These are phyloP conservation scores for Aspergillus melleus DNA, from an alignment of 2,329 filamentous ascomycete species.

Conservation along the genomic window DNA sequence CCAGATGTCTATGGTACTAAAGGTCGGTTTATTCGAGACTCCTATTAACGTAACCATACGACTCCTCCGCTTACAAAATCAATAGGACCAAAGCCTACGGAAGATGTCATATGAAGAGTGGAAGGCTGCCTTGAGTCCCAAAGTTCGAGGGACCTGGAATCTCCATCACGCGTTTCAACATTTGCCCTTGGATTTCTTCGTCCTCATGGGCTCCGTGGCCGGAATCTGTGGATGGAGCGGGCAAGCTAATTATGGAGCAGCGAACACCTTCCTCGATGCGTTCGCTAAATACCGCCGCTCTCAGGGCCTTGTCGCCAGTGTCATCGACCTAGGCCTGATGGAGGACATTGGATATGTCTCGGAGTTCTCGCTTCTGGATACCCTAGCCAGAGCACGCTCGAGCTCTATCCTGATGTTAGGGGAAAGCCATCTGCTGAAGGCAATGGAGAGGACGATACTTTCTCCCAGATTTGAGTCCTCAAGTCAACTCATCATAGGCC, in stretches of 20 bases:
- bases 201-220: slow-evolving; percentile 38
- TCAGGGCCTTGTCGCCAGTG: slow-evolving; percentile 20
- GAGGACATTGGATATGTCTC: slow-evolving; percentile 25
- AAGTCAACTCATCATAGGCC: slow-evolving; percentile 2
- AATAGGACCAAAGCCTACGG: slow-evolving; percentile 20
- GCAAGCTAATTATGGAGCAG: slow-evolving; percentile 43
- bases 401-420: slow-evolving; percentile 12
- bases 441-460: slow-evolving; percentile 3
- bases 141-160: slow-evolving; percentile 34
- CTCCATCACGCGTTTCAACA: slow-evolving; percentile 21
- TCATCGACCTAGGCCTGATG: slow-evolving; percentile 29
- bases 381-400: slow-evolving; percentile 14
- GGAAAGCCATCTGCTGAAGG: slow-evolving; percentile 7
- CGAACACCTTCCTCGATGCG: slow-evolving; percentile 33
- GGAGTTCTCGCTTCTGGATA: slow-evolving; percentile 11
- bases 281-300: slow-evolving; percentile 26
- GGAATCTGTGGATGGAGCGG: slow-evolving; percentile 36
- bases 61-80: slow-evolving; percentile 1
- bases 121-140: slow-evolving; percentile 29
- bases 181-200: slow-evolving; percentile 21
- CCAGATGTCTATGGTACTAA: slow-evolving; percentile 17
- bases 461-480: background rate
- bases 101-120: slow-evolving; percentile 40
- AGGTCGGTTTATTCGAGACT: background rate
- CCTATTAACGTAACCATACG: too few relatives aligned